Percentiles rank a stretch among this genome's conserved stretches.
These are phyloP conservation scores for Tetracladium marchalianum DNA, from an alignment of 495 filamentous ascomycete genomes.

Conservation along the genomic window DNA sequence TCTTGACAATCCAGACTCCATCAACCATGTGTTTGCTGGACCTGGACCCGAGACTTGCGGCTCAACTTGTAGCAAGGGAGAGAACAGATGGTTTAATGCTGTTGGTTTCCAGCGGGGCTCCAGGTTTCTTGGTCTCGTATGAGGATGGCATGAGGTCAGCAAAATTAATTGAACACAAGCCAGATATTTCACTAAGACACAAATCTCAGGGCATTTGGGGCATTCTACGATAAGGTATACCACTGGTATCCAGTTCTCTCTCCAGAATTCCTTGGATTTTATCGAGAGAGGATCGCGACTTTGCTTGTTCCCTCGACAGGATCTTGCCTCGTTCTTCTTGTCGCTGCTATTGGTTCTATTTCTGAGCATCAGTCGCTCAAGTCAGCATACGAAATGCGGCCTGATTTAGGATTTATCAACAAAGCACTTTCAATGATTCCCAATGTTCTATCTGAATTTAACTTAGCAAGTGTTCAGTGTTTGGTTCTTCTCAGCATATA, in stretches of 20 bases:
- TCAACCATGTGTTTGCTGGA: conserved; percentile 8
- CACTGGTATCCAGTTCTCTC: conserved; percentile 7
- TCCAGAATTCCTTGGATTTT: conserved; percentile 1
- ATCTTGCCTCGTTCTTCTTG: conserved; percentile 6
- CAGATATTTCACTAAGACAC: background rate
- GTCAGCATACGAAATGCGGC: conserved; percentile 1
- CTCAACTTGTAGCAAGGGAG: conserved; percentile 7
- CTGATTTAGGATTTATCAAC: conserved; percentile 1
- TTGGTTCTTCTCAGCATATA: conserved; percentile 12
- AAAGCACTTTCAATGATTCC: conserved; percentile 6
- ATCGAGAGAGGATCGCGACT: background rate
- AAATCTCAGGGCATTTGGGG: conserved; percentile 1
- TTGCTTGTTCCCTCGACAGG: background rate
- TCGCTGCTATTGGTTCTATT: conserved; percentile 10
- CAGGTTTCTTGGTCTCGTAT: conserved; percentile 1
- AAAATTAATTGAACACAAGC: too few relatives aligned
- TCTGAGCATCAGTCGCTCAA: conserved; percentile 1
- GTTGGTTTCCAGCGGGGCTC: background rate
- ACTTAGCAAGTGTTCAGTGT: conserved; percentile 9
- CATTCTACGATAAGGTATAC: conserved; percentile 3
- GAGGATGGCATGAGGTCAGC: conserved; percentile 6
- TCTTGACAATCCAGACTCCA: conserved; percentile 12
- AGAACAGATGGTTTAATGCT: conserved; percentile 2
- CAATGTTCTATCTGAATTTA: conserved; percentile 4
- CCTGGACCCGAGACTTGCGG: conserved; percentile 6